Evolutionary conservation across 345 rosid genomes (phyloP), one percentile per base, ranked within the genome.

Genomic region (Eucalyptus leucophloia): DNA sequence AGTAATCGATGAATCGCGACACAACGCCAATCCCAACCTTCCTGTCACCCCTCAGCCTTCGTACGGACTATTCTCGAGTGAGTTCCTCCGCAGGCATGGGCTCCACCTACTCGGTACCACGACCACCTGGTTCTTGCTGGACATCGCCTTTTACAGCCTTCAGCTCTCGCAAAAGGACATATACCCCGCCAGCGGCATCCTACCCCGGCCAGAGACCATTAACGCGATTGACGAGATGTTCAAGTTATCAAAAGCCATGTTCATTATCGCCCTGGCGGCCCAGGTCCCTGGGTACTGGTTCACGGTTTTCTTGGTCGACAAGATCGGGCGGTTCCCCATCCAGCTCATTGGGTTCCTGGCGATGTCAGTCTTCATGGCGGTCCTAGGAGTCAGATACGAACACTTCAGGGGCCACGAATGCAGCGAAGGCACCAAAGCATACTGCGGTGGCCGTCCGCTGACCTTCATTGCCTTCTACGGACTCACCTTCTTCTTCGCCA

Each of bases 281-380:
- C 94, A 95, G 7, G 95, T 97, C 56, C 98, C 97, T 0, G 96
- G 98, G 3, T 96, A 95, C 93, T 95, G 97, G 96, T 95, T 95
- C 93, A 95, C 97, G 4, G 97, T 96, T 10, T 92, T 93, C 56
- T 91, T 95, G 85, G 92, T 97, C 32, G 97, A 97, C 87, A 88
- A 50, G 86, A 91, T 95, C 4, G 99, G 98, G 5, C 91, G 98
- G 81, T 95, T 95, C 93, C 30, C 92, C 37, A 97, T 96, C 89
- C 99, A 96, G 89, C 90, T 96, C 10, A 92, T 92, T 18, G 96
- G 97, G 50, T 95, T 97, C 93, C 92, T 97, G 49, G 62, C 93
- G 88, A 95, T 96, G 96, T 91, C 97, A 0, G 62, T 96, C 45
- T 95, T 93, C 72, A 96, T 96, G 99, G 95, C 95, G 1, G 86